A percentile compares a stretch with the other conserved stretches of the same genome.
Conservation (phyloP, 352 stramenopile species). For the Globisporangium viniferum region DNA sequence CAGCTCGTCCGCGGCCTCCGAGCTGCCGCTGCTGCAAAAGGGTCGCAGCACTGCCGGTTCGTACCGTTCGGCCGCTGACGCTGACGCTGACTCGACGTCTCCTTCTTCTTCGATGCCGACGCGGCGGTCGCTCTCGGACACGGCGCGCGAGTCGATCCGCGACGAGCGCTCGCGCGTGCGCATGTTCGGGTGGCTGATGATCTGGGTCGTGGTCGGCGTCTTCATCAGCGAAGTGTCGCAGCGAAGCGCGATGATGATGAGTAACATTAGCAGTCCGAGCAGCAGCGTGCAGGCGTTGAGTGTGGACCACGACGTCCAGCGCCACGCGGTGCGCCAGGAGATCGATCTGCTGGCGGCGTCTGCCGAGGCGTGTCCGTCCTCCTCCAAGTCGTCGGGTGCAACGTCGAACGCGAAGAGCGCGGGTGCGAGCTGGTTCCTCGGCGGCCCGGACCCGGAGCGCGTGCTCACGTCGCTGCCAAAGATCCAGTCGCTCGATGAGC, state of each 20-base stretch:
- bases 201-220: slow-evolving; percentile 50
- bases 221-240: slow-evolving; percentile 31
- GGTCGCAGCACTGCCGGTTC: neutral
- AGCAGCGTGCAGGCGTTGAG: slow-evolving; percentile 18
- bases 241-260: slow-evolving; percentile 16
- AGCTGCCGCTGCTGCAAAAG: slow-evolving; percentile 24
- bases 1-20: slow-evolving; percentile 1
- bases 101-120: neutral
- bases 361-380: slow-evolving; percentile 22
- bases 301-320: slow-evolving; percentile 19
- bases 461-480: slow-evolving; percentile 41
- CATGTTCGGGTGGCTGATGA: slow-evolving; percentile 40
- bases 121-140: slow-evolving; percentile 5
- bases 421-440: slow-evolving; percentile 54
- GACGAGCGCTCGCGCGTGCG: slow-evolving; percentile 34
- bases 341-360: slow-evolving; percentile 47
- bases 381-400: neutral
- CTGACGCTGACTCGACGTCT: neutral
- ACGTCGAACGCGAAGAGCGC: slow-evolving; percentile 23
- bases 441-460: slow-evolving; percentile 55
- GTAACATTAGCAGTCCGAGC: neutral
- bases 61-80: slow-evolving; percentile 3
- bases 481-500: slow-evolving; percentile 49
- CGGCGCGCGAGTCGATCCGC: slow-evolving; percentile 22
- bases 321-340: slow-evolving; percentile 49